Conservation (phyloP, 2,329 filamentous ascomycete genomes). For the Cladosporium oxysporum region DNA sequence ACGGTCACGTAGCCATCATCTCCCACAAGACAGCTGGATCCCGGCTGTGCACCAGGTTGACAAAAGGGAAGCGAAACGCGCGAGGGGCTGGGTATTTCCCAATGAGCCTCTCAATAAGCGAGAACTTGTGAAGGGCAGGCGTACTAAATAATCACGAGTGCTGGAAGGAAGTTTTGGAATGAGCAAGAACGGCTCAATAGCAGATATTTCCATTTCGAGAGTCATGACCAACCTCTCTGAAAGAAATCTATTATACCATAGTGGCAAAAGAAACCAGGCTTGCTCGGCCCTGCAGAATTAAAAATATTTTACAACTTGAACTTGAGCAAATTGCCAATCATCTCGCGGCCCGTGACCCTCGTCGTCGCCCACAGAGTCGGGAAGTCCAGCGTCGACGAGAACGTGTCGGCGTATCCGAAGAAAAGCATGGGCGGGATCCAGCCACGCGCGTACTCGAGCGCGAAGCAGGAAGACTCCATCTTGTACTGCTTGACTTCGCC, state of each 20-base stretch:
- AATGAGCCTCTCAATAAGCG: constrained; percentile 72
- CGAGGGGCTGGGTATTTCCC: constrained; percentile 73
- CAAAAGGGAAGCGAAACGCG: constrained; percentile 74
- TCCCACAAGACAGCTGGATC: constrained; percentile 74
- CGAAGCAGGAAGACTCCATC: constrained; percentile 76
- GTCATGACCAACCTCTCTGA: not conserved
- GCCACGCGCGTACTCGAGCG: constrained; percentile 79
- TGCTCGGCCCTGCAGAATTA: not conserved
- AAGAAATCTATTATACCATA: constrained; percentile 3
- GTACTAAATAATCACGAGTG: not conserved
- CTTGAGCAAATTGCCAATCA: constrained; percentile 69
- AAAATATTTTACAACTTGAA: constrained; percentile 63
- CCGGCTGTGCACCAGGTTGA: constrained; percentile 70
- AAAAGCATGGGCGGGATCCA: constrained; percentile 94
- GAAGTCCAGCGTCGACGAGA: constrained; percentile 80
- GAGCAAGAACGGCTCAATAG: not conserved
- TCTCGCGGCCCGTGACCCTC: constrained; percentile 71
- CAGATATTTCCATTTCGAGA: not conserved
- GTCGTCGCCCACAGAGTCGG: constrained; percentile 82
- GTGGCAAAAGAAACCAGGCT: not conserved
- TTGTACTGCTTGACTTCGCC: constrained; percentile 79
- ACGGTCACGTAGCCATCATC: constrained; percentile 68
- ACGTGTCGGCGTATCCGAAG: constrained; percentile 81
- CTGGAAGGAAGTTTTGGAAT: not conserved
- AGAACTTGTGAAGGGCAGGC: constrained; percentile 64